phyloP scores from a whole-genome alignment of 345 rosid species.

The Salix koriyanagi region DNA sequence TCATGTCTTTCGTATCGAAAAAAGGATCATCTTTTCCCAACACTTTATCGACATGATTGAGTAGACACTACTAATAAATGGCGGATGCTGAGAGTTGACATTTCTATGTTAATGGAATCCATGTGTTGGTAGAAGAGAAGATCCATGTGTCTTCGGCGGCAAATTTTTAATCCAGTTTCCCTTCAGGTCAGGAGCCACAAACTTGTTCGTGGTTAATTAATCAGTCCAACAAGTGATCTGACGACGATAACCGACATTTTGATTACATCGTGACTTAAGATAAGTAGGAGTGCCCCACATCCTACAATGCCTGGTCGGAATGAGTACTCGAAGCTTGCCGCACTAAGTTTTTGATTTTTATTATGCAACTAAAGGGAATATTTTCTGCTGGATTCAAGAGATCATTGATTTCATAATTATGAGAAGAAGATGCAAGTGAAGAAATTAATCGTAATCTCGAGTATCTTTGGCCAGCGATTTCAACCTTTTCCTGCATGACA shows the following conservation, averaged over 20 bases:
- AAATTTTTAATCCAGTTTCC: background rate
- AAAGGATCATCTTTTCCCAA: background rate
- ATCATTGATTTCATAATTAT: background rate
- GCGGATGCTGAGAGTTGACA: constrained; percentile 17
- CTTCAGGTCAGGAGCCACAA: no score
- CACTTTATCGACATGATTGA: background rate
- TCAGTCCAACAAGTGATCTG: no score
- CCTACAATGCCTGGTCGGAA: no score
- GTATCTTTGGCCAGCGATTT: background rate
- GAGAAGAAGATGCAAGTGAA: background rate
- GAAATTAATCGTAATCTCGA: background rate
- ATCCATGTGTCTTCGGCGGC: no score
- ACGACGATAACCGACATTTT: no score
- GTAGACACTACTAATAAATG: no score
- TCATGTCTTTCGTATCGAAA: background rate
- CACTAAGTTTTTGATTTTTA: background rate
- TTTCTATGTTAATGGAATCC: constrained; percentile 22
- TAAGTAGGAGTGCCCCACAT: no score
- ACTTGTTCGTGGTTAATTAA: no score
- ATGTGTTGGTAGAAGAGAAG: constrained; percentile 5
- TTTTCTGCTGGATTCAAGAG: background rate
- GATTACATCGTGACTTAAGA: no score
- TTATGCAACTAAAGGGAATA: background rate
- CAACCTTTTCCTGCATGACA: background rate
- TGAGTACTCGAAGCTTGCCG: background rate